Evolutionary conservation across 2,329 filamentous ascomycete species (phyloP), one percentile per base, ranked within the genome.

Genomic region (Cladophialophora yegresii): DNA sequence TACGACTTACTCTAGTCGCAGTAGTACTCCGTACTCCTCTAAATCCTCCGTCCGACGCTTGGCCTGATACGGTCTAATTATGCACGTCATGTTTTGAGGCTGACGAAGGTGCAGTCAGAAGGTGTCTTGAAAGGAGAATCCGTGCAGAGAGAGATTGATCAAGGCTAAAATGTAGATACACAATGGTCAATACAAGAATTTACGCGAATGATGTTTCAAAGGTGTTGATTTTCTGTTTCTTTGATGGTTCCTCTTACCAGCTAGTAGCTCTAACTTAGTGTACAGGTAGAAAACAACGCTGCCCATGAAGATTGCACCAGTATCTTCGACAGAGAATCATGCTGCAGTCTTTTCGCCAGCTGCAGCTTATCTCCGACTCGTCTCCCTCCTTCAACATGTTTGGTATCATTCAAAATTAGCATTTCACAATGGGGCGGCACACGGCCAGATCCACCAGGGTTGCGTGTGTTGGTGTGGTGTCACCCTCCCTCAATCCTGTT

Each of bases 351-450:
- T 22, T 26, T 50, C 23, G 10, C 28, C 51, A 6, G 26, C 26
- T 28, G 26, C 26, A 28, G 26, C 26, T 28, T 28, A 20, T 54
- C 51, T 54, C 13, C 23, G 12, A 28, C 16, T 22, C 51, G 33
- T 28, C 51, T 54, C n/a, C 2, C 28, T 20, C 28, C 51, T n/a
- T 54, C 47, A 28, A 33, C 51, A 33, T 54, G 51, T 54, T 30
- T 30, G 28, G 47, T 50, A 54, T 33, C 51, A 33, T 43, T 59
- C 61, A 63, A 63, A 40, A 63, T 63, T 63, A 59, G 33, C 61
- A 63, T 63, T 63, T 49, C 28, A 55, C 32, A 50, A 47, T 59
- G 23, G 33, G 30, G 50, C n/a, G n/a, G 54, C 54, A 33, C 32
- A 47, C 26, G 33, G 28, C 28, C 54, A 54, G 12, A 47, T 58